phyloP scores from a whole-genome alignment of 495 filamentous ascomycete species.

The Penicillium parvum region DNA sequence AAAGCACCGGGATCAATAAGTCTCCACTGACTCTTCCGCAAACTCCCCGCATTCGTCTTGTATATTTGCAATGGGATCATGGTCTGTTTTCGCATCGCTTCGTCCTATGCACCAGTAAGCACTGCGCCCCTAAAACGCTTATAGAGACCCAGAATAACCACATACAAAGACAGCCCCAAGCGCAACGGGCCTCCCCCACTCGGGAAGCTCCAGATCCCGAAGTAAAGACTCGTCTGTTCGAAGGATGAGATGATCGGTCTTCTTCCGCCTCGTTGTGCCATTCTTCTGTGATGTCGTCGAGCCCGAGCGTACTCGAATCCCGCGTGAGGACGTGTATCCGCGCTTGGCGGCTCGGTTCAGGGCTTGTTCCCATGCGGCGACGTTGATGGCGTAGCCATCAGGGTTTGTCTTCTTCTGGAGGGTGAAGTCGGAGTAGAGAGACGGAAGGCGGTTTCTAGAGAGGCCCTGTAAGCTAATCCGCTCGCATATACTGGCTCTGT shows the following conservation, averaged over 20 bases:
- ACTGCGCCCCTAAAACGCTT: not conserved
- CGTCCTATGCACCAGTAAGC: conserved; percentile 39
- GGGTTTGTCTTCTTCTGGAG: conserved; percentile 76
- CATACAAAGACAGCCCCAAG: conserved; percentile 70
- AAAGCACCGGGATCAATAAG: conserved; percentile 47
- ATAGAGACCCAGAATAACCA: not conserved
- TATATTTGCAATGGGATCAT: conserved; percentile 61
- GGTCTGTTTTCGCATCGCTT: conserved; percentile 62
- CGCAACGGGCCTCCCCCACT: conserved; percentile 81
- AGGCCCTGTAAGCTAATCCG: too few relatives aligned
- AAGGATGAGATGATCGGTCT: conserved; percentile 53
- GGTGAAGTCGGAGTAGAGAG: conserved; percentile 91
- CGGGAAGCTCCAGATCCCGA: conserved; percentile 64
- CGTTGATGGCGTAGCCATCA: conserved; percentile 83
- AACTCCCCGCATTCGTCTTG: conserved; percentile 57
- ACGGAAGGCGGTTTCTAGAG: conserved; percentile 74
- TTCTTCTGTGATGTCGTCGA: conserved; percentile 9
- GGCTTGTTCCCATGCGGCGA: conserved; percentile 75
- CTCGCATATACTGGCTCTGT: not conserved
- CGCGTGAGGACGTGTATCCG: conserved; percentile 55
- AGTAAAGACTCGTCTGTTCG: conserved; percentile 64
- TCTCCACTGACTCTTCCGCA: conserved; percentile 47
- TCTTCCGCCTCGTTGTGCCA: conserved; percentile 13
- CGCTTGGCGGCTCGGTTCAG: conserved; percentile 62
- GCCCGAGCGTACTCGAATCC: conserved; percentile 21